These are phyloP conservation scores for Polymyxa betae DNA, from an alignment of 208 protist species.

Conservation along the genomic window DNA sequence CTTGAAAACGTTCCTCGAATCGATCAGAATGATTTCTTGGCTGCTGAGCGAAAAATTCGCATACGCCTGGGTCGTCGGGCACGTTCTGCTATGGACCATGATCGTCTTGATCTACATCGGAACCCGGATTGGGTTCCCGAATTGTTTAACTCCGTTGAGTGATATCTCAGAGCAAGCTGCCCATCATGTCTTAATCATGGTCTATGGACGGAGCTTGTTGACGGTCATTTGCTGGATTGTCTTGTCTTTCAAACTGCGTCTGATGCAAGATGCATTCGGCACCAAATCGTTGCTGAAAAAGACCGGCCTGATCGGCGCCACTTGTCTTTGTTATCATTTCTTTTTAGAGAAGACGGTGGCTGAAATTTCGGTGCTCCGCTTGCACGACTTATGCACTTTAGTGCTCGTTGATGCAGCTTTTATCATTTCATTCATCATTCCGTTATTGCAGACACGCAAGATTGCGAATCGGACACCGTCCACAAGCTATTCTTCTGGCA, in stretches of 20 bases:
- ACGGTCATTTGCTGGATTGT: not conserved
- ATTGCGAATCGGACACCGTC: too few relatives aligned
- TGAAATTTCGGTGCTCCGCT: too few relatives aligned
- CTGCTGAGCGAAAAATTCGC: not conserved
- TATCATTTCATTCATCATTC: too few relatives aligned
- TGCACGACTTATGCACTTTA: too few relatives aligned
- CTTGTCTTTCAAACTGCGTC: not conserved
- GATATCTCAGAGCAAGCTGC: not conserved
- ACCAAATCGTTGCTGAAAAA: not conserved
- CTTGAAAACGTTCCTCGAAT: not conserved
- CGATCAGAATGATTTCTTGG: not conserved
- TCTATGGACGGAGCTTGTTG: not conserved
- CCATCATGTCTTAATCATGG: not conserved
- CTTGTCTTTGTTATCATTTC: too few relatives aligned
- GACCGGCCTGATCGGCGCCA: too few relatives aligned
- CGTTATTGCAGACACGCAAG: too few relatives aligned
- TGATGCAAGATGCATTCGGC: not conserved
- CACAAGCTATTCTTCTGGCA: too few relatives aligned
- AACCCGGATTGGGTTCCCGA: not conserved
- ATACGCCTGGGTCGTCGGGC: not conserved
- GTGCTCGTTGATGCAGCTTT: too few relatives aligned
- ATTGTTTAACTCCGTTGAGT: not conserved
- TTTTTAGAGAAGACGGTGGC: too few relatives aligned
- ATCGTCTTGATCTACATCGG: too few relatives aligned
- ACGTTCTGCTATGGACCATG: not conserved